Evolutionary conservation across 2,329 filamentous ascomycete genomes (phyloP).

Genomic region (Pyrenophora tritici-repentis): DNA sequence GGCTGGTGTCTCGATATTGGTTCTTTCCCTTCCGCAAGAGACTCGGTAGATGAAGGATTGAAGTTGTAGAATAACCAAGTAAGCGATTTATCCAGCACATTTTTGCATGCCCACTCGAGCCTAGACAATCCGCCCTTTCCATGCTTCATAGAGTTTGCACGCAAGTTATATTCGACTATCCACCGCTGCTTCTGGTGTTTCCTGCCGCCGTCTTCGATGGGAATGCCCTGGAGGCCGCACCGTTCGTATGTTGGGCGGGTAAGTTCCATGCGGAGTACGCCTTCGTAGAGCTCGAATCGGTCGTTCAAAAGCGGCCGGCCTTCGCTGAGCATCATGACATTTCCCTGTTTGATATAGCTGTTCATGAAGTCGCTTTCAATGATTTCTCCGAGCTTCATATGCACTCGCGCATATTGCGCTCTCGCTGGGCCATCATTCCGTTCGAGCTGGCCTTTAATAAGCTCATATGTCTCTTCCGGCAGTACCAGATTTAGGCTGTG

Average conservation of each 20-base stretch:
- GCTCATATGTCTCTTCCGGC: constrained; percentile 64
- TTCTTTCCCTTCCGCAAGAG: constrained; percentile 29
- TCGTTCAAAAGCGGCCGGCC: constrained; percentile 73
- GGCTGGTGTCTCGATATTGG: constrained; percentile 42
- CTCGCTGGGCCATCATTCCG: constrained; percentile 37
- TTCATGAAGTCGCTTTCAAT: constrained; percentile 78
- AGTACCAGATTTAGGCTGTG: constrained; percentile 77
- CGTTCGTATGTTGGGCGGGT: constrained; percentile 82
- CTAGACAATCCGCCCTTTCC: constrained; percentile 84
- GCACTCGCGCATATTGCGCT: constrained; percentile 67
- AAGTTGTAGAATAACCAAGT: constrained; percentile 81
- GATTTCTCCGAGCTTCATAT: constrained; percentile 73
- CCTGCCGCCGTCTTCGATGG: constrained; percentile 61
- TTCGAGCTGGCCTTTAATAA: constrained; percentile 60
- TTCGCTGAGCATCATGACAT: constrained; percentile 82
- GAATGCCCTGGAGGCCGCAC: constrained; percentile 76
- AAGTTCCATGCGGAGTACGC: constrained; percentile 74
- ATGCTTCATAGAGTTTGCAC: constrained; percentile 74
- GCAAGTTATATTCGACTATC: constrained; percentile 78
- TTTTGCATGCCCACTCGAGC: constrained; percentile 76
- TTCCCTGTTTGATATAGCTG: constrained; percentile 81
- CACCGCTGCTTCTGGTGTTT: constrained; percentile 74
- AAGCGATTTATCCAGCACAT: constrained; percentile 69
- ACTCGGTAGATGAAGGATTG: constrained; percentile 28
- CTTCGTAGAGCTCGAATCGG: constrained; percentile 71